Conservation (phyloP, 345 rosid species). For the Barbarea vulgaris region DNA sequence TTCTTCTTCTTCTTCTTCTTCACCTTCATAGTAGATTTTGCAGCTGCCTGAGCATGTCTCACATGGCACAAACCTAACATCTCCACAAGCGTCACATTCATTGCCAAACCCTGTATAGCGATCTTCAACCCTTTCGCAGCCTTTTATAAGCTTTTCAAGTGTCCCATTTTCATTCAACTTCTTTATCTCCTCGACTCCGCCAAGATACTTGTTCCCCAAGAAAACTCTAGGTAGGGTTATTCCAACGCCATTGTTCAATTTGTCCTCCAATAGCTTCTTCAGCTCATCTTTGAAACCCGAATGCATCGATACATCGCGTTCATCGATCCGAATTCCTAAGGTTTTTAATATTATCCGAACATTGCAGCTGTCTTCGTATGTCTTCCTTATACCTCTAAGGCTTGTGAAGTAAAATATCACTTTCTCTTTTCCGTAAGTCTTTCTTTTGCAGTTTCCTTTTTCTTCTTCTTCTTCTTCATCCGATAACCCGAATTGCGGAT, state of each 20-base stretch:
- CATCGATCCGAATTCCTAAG: slow-evolving; percentile 61
- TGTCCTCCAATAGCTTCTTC: slow-evolving; percentile 53
- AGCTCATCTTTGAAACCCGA: slow-evolving; percentile 78
- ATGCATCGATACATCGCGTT: slow-evolving; percentile 90
- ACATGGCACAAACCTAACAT: slow-evolving; percentile 83
- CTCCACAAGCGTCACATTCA: slow-evolving; percentile 85
- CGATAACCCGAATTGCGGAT: slow-evolving; percentile 11
- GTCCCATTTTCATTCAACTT: slow-evolving; percentile 71
- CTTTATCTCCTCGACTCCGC: slow-evolving; percentile 78
- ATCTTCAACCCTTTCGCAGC: slow-evolving; percentile 56
- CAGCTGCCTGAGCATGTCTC: slow-evolving; percentile 92
- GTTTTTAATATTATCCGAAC: slow-evolving; percentile 62
- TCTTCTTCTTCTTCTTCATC: slow-evolving; percentile 10
- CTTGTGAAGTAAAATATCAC: slow-evolving; percentile 73
- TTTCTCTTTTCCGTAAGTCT: slow-evolving; percentile 40
- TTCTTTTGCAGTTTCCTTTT: background rate
- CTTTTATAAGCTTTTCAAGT: slow-evolving; percentile 60
- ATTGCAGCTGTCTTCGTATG: slow-evolving; percentile 74
- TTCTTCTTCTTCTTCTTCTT: slow-evolving; percentile 41
- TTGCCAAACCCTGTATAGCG: slow-evolving; percentile 31
- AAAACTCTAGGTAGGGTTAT: slow-evolving; percentile 66
- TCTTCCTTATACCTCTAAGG: slow-evolving; percentile 79
- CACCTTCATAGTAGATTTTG: slow-evolving; percentile 61
- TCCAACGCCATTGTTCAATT: slow-evolving; percentile 41
- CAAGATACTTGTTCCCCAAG: slow-evolving; percentile 66